A percentile compares a stretch with the other conserved stretches of the same genome.
Conservation (phyloP, 2,329 filamentous ascomycete species). For the Phaeosphaeriaceae sp. region DNA sequence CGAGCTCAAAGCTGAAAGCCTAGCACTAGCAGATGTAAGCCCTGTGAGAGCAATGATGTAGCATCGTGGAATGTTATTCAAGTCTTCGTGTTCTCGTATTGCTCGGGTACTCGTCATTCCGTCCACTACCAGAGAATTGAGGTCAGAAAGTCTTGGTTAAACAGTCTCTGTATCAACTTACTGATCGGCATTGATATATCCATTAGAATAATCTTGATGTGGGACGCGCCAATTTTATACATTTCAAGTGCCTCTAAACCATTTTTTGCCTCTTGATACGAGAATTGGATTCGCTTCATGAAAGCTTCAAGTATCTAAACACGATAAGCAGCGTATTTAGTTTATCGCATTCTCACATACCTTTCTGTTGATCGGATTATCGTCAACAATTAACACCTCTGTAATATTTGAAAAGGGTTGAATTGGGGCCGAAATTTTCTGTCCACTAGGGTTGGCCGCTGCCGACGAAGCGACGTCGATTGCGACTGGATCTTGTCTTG, state of each 20-base stretch:
- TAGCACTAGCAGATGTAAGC: slow-evolving; percentile 29
- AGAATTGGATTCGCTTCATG: slow-evolving; percentile 32
- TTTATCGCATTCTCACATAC: slow-evolving; percentile 18
- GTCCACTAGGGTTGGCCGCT: background rate
- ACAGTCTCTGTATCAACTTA: too few relatives aligned
- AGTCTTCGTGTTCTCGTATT: slow-evolving; percentile 39
- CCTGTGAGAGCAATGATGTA: slow-evolving; percentile 41
- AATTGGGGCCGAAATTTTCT: background rate
- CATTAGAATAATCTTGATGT: slow-evolving; percentile 42
- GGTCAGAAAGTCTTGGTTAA: too few relatives aligned
- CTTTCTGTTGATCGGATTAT: slow-evolving; percentile 48
- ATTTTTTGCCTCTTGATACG: slow-evolving; percentile 39
- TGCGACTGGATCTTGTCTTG: background rate
- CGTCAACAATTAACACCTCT: slow-evolving; percentile 46
- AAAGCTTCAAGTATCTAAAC: slow-evolving; percentile 40
- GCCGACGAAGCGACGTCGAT: background rate
- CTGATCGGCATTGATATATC: slow-evolving; percentile 22
- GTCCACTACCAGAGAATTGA: slow-evolving; percentile 41
- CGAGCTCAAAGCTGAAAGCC: slow-evolving; percentile 35
- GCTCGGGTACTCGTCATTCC: slow-evolving; percentile 43
- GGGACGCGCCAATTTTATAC: slow-evolving; percentile 23
- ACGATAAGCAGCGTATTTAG: slow-evolving; percentile 6
- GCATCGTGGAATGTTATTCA: slow-evolving; percentile 16
- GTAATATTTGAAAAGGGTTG: slow-evolving; percentile 1
- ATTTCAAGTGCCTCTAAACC: slow-evolving; percentile 38